These are phyloP conservation scores for Carex parvula DNA, from an alignment of 176 grass and related monocot species.

Conservation along the genomic window DNA sequence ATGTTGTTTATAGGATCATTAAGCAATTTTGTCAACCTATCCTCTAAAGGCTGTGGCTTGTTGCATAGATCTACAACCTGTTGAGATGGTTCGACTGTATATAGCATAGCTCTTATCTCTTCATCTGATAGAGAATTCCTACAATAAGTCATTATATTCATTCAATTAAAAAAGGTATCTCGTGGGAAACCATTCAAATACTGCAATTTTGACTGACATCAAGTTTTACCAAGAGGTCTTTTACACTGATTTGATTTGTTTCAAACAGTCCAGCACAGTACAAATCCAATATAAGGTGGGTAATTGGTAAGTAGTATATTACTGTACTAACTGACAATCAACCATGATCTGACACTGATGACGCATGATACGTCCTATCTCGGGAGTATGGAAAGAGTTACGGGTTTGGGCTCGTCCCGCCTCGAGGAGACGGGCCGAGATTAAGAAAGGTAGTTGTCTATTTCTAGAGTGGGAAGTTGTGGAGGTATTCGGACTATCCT, in stretches of 20 bases:
- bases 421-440: too few relatives aligned
- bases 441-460: too few relatives aligned
- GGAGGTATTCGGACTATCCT: too few relatives aligned
- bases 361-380: too few relatives aligned
- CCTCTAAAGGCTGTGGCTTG: neutral
- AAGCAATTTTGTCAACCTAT: constrained; percentile 6
- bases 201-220: neutral
- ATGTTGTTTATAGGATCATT: constrained; percentile 27
- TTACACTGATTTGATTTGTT: neutral
- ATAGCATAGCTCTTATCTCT: constrained; percentile 12
- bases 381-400: too few relatives aligned
- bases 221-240: neutral
- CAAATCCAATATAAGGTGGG: neutral
- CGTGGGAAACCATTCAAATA: neutral
- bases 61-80: neutral
- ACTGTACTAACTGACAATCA: neutral
- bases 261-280: neutral
- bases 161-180: too few relatives aligned
- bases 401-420: too few relatives aligned
- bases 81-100: constrained; percentile 16
- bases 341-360: neutral
- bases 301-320: neutral
- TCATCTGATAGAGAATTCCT: constrained; percentile 25
- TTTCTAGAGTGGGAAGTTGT: too few relatives aligned
- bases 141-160: neutral